phyloP scores from a whole-genome alignment of 768 basidiomycete genomes.

The Trametes elegans region DNA sequence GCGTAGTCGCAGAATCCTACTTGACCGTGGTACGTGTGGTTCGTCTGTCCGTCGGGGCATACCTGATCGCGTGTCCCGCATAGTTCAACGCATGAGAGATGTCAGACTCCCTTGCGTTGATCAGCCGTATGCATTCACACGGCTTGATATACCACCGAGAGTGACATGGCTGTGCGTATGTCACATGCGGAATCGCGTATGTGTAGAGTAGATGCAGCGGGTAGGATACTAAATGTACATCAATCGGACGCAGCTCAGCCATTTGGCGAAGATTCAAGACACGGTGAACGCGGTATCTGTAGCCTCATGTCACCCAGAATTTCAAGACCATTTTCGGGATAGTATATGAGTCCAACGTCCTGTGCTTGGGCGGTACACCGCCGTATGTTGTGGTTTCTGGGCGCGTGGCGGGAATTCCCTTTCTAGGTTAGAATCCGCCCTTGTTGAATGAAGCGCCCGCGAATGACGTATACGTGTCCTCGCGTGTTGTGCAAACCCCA shows the following conservation, averaged over 20 bases:
- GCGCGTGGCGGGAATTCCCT: neutral
- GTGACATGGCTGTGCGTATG: neutral
- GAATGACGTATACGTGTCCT: neutral
- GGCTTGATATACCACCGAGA: neutral
- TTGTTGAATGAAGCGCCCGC: neutral
- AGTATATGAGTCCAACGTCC: no score
- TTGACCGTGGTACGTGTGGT: constrained; percentile 70
- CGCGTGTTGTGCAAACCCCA: neutral
- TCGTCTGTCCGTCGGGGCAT: neutral
- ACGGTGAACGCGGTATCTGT: neutral
- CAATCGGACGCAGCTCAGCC: neutral
- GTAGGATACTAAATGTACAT: constrained; percentile 15
- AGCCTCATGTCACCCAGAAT: neutral
- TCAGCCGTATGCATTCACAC: neutral
- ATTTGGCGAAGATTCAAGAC: neutral
- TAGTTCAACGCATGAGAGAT: constrained; percentile 11
- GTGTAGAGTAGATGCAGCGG: constrained; percentile 10
- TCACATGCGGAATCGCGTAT: neutral
- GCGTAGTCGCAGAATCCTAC: constrained; percentile 97
- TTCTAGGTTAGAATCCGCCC: neutral
- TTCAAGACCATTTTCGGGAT: neutral
- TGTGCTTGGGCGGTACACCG: no score
- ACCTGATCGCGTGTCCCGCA: neutral
- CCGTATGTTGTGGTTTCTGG: no score
- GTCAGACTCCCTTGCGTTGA: no score